Evolutionary conservation across 805 yeast species (phyloP), one percentile per base, ranked within the genome.

Genomic region (Ogataea dorogensis): DNA sequence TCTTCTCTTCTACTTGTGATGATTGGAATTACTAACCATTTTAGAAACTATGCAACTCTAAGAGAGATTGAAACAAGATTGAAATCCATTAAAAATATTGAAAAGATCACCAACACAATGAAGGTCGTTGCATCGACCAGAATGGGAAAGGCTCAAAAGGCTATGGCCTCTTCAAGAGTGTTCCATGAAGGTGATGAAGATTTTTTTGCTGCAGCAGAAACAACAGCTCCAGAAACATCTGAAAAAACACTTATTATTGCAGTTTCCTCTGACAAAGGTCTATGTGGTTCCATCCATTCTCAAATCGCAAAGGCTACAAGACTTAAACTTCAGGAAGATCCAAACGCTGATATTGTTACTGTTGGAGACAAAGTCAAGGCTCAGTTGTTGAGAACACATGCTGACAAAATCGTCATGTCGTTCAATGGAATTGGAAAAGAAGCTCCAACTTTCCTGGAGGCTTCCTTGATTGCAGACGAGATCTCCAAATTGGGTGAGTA

Each of bases 81-180:
- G 64, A 93, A 93, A 75, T 87, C 97, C 50, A 93, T 93, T 67
- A 93, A 91, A 77, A 93, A 93, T 78, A 91, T 93, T 67, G 97
- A 93, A 73, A 93, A 93, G 76, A 93, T 93, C 73, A 93, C 98
- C 71, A 93, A 93, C 73, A 93, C 98, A 68, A 93, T 93, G 98
- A 93, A 89, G 77, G 83, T 93, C 70, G 98, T 93, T 59, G 98
- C 98, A 26, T 91, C 98, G 26, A 93, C 98, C 54, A 84, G 96
- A 72, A 79, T 93, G 65, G 75, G 79, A 64, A 88, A 86, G 71
- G 98, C 98, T 45, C 96, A 88, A 70, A 85, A 82, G 67, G 95
- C 97, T 44, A 91, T 88, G 88, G 71, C 73, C 52, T 77, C 86
- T 33, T 83, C 97, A 33, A 81, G 95, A 65, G 82, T 77, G 44